Base-by-base conservation (phyloP, 2,329 filamentous ascomycete species). In the Alternaria gansuensis region DNA sequence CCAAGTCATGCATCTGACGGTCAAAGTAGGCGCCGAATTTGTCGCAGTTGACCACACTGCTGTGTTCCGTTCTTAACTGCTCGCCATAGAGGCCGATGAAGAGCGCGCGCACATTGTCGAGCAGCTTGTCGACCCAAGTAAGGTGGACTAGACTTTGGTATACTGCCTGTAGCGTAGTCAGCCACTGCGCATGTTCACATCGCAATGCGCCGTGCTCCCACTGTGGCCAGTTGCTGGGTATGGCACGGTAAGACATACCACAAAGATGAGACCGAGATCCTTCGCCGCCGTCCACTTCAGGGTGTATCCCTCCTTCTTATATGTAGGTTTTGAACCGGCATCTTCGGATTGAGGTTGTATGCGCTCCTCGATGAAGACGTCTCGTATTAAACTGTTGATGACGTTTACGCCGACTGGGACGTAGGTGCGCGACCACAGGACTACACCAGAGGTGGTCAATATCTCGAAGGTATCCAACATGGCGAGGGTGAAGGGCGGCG, bases 381-480 rank as follows among this genome's bases (percentile, higher is more conserved):
- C 93, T 77, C 89, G 89, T 79, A 99, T 97, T 78, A 99, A 89
- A 82, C 87, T 90, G 83, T 99, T 97, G 82, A 99, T 89, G 65
- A 97, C 84, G 69, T 90, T 88, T 41, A 91, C 86, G 75, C 88
- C 93, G 74, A 96, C 88, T 2, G 90, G 85, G 54, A 89, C 88
- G 77, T 94, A 97, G 26, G 88, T 90, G 76, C 91, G 90, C 62
- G 94, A 97, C 95, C 95, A 99, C 54, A 99, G 87, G 57, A 99
- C 95, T 63, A 99, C 93, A 56, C 95, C 95, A 3, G 93, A 96
- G 36, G 94, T 96, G 60, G 94, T 97, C 62, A 99, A 80, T 67
- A 99, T 95, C 80, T 99, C 94, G 78, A 99, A 99, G 14, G 91
- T 90, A 82, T 99, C 95, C 80, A 99, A 82, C 94, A 98, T 98